These are phyloP conservation scores for Pseudocercospora vitis DNA, from an alignment of 2,329 filamentous ascomycete species.

Conservation along the genomic window DNA sequence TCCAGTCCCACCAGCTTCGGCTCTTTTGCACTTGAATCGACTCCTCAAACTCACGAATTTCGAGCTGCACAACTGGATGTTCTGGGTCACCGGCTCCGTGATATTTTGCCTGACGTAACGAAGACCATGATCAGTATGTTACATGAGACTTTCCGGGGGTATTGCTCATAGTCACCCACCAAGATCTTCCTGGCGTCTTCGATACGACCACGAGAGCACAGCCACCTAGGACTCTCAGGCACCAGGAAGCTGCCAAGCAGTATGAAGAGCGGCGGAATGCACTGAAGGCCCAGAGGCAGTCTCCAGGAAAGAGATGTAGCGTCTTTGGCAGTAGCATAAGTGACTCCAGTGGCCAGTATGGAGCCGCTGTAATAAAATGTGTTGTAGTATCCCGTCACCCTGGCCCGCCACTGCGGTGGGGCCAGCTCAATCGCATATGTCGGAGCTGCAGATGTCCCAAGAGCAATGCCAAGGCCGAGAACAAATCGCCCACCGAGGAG, in stretches of 20 bases:
- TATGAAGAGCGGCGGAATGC: conserved; percentile 22
- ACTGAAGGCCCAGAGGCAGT: conserved; percentile 26
- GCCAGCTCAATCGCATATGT: conserved; percentile 21
- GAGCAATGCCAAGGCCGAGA: conserved; percentile 23
- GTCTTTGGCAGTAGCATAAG: conserved; percentile 25
- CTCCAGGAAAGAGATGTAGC: conserved; percentile 25
- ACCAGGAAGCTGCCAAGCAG: conserved; percentile 16
- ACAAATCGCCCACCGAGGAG: conserved; percentile 20
- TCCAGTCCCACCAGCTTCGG: conserved; percentile 18
- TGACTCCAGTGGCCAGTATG: conserved; percentile 26
- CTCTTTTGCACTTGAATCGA: conserved; percentile 14
- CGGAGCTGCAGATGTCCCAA: conserved; percentile 20
- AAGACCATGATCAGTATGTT: too few species aligned
- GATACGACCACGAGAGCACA: conserved; percentile 18
- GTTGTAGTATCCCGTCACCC: conserved; percentile 21
- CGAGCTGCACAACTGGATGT: conserved; percentile 14
- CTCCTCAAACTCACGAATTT: conserved; percentile 21
- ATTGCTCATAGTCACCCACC: too few species aligned
- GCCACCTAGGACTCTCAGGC: conserved; percentile 21
- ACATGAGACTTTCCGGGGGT: too few species aligned
- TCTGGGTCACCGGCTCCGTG: conserved; percentile 19
- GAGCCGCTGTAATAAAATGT: conserved; percentile 16
- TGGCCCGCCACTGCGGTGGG: conserved; percentile 21
- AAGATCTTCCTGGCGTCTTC: conserved; percentile 21
- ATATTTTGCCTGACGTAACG: too few species aligned